Evolutionary conservation across 2,329 filamentous ascomycete genomes (phyloP), one percentile per base, ranked within the genome.

Genomic region (Neonectria punicea): DNA sequence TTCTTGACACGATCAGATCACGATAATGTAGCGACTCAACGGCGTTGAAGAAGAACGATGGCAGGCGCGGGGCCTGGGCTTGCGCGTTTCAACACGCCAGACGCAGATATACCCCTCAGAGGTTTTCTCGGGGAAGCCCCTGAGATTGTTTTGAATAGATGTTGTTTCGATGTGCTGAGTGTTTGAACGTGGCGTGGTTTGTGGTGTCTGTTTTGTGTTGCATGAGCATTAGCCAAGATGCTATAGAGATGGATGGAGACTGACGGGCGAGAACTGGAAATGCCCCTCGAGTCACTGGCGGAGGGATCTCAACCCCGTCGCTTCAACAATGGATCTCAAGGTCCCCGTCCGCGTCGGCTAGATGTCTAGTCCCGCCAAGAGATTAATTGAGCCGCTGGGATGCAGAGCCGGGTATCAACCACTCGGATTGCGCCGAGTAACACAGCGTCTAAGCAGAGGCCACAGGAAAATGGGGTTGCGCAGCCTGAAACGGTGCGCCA

Each of bases 21-120:
- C 61, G 68, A 67, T 70, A 63, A 67, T 60, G 58, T 59, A 70
- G 68, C 68, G 68, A 72, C 66, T 67, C 70, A 66, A 68, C 59
- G 60, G 65, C 32, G 66, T 61, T 66, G 62, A 49, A 43, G 49
- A 64, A 65, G 59, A 67, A 47, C 59, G 53, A 70, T 61, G 43
- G 58, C 55, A 60, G 60, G 66, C 46, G 56, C 53, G 60, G 60
- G 66, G 54, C 39, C 46, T 63, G 47, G 59, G 65, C 30, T 43
- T 64, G 66, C 50, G 58, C 57, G 69, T 70, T 71, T 73, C 69
- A 69, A 70, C 59, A 73, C 59, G 65, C 53, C 64, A 53, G 67
- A 63, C 18, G 49, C 51, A 63, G 62, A 70, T 63, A 57, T 57
- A 65, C 56, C 58, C 49, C 58, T 58, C 25, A 58, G 8, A 43